These are phyloP conservation scores for Pontederia crassipes DNA, from an alignment of 176 grass and related monocot genomes.

Conservation along the genomic window DNA sequence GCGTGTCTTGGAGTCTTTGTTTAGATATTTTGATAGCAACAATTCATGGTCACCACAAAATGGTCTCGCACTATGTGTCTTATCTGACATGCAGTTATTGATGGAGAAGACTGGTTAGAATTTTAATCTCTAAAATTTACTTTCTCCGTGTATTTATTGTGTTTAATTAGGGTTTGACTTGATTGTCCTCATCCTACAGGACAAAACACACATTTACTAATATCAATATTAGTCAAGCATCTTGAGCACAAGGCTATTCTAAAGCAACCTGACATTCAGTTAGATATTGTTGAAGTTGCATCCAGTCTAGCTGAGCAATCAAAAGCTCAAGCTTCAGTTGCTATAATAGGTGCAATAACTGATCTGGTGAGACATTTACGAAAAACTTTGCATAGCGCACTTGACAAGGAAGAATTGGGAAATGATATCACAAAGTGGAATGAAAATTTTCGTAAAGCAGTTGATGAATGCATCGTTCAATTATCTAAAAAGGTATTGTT, in stretches of 20 bases:
- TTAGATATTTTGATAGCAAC: slow-evolving; percentile 73
- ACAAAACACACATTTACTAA: slow-evolving; percentile 75
- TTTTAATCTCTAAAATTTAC: not conserved
- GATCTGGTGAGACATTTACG: slow-evolving; percentile 97
- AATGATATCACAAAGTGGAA: slow-evolving; percentile 68
- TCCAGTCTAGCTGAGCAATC: slow-evolving; percentile 74
- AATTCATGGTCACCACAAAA: slow-evolving; percentile 68
- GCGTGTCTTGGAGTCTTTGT: slow-evolving; percentile 82
- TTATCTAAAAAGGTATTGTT: slow-evolving; percentile 81
- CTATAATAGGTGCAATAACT: slow-evolving; percentile 85
- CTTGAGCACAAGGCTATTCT: slow-evolving; percentile 78
- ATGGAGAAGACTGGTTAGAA: slow-evolving; percentile 62
- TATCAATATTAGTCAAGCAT: slow-evolving; percentile 92
- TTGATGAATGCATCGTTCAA: slow-evolving; percentile 85
- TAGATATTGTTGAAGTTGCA: slow-evolving; percentile 77
- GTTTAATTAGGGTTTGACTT: not conserved
- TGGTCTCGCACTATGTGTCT: slow-evolving; percentile 56
- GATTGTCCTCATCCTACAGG: slow-evolving; percentile 40
- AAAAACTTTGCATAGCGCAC: slow-evolving; percentile 76
- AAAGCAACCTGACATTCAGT: slow-evolving; percentile 88
- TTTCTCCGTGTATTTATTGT: not conserved
- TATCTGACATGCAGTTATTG: slow-evolving; percentile 86
- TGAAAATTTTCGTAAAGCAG: slow-evolving; percentile 49
- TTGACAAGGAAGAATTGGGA: slow-evolving; percentile 46
- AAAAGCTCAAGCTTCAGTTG: slow-evolving; percentile 54